Conservation (phyloP, 805 yeast species). For the Lipomyces yamanashiensis region DNA sequence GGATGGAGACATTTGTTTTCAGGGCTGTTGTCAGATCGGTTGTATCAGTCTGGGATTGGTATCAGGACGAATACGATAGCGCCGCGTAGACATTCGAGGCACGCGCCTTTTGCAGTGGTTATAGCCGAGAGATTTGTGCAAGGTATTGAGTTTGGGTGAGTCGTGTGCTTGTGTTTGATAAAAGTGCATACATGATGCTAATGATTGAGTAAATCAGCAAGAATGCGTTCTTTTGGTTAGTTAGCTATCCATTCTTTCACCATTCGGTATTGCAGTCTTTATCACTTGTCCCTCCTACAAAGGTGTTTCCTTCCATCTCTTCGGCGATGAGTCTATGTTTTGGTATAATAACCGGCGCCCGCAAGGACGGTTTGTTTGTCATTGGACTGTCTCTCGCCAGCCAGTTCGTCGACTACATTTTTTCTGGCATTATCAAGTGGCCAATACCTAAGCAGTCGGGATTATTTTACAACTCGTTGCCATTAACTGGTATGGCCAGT, state of each 20-base stretch:
- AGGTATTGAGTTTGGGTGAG: no score
- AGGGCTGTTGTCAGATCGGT: neutral
- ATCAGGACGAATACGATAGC: no score
- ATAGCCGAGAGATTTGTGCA: no score
- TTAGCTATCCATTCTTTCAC: slow-evolving; percentile 1
- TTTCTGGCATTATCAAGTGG: neutral
- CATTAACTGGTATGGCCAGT: neutral
- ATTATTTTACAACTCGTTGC: neutral
- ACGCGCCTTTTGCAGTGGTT: no score
- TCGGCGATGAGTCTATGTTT: neutral
- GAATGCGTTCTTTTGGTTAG: neutral
- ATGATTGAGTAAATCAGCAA: neutral
- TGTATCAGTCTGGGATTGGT: neutral
- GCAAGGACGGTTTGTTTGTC: neutral
- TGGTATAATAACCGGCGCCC: neutral
- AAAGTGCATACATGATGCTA: neutral
- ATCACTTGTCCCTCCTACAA: neutral
- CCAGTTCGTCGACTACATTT: neutral
- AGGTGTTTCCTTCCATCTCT: neutral
- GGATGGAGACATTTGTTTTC: neutral
- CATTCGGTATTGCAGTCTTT: neutral
- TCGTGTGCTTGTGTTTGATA: no score
- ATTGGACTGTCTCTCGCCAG: neutral
- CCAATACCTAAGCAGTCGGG: neutral
- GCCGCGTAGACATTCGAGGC: no score